phyloP scores from a whole-genome alignment of 139 green algal genomes.

The Microglena sp. region DNA sequence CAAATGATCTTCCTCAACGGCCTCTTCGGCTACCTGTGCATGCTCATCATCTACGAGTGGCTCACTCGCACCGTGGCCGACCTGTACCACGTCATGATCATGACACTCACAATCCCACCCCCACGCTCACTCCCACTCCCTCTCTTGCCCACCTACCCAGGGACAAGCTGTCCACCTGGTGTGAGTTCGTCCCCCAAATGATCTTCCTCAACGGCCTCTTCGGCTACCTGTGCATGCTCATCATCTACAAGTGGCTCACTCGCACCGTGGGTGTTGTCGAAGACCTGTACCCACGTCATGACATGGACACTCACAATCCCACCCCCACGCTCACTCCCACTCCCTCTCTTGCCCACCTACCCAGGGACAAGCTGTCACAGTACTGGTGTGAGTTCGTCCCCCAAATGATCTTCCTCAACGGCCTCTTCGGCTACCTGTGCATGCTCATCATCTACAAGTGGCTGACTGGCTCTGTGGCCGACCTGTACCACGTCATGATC shows the following conservation, averaged over 20 bases:
- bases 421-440: slow-evolving; percentile 93
- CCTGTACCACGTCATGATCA: neutral
- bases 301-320: neutral
- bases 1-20: slow-evolving; percentile 15
- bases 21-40: neutral
- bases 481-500: slow-evolving; percentile 97
- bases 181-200: slow-evolving; percentile 76
- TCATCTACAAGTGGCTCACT: slow-evolving; percentile 78
- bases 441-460: slow-evolving; percentile 93
- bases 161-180: slow-evolving; percentile 68
- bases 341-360: neutral
- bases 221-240: slow-evolving; percentile 89
- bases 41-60: neutral
- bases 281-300: slow-evolving; percentile 7
- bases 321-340: neutral
- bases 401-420: slow-evolving; percentile 92
- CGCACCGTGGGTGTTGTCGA: slow-evolving; percentile 27
- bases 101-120: neutral
- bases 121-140: neutral
- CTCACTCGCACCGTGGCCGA: too few relatives aligned
- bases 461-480: slow-evolving; percentile 65
- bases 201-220: slow-evolving; percentile 94
- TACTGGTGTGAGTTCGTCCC: slow-evolving; percentile 82
- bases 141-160: neutral
- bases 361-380: slow-evolving; percentile 74